Conservation (phyloP, 2,329 filamentous ascomycete genomes). For the Apiospora rasikravindrae region DNA sequence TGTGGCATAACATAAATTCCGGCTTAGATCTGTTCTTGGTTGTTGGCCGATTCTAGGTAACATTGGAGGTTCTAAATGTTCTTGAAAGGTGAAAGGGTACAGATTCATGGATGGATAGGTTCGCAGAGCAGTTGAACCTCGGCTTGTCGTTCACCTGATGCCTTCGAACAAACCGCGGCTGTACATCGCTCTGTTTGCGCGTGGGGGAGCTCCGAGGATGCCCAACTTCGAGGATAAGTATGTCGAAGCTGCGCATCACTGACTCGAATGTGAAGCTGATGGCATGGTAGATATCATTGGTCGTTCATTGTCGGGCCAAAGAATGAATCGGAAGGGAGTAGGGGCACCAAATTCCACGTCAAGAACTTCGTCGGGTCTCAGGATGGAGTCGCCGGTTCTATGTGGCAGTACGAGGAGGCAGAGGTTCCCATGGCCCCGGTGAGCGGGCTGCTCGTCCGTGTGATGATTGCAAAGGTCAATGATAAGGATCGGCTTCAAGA, state of each 20-base stretch:
- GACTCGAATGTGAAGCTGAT: background rate
- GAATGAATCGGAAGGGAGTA: background rate
- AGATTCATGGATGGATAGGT: background rate
- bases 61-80: background rate
- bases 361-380: background rate
- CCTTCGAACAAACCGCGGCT: conserved; percentile 7
- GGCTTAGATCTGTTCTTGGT: background rate
- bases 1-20: background rate
- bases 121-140: background rate
- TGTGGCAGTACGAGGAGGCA: conserved; percentile 7
- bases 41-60: background rate
- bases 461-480: background rate
- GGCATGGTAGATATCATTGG: background rate
- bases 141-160: background rate
- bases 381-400: background rate
- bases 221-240: background rate
- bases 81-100: too few relatives aligned
- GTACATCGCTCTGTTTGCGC: background rate
- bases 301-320: background rate
- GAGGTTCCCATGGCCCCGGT: background rate
- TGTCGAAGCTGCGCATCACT: background rate
- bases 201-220: background rate
- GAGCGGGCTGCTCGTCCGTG: conserved; percentile 2
- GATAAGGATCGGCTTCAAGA: background rate
- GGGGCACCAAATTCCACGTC: background rate